A percentile compares a stretch with the other conserved stretches of the same genome.
These are phyloP conservation scores for Alternaria longipes DNA, from an alignment of 2,329 filamentous ascomycete genomes.

Conservation along the genomic window DNA sequence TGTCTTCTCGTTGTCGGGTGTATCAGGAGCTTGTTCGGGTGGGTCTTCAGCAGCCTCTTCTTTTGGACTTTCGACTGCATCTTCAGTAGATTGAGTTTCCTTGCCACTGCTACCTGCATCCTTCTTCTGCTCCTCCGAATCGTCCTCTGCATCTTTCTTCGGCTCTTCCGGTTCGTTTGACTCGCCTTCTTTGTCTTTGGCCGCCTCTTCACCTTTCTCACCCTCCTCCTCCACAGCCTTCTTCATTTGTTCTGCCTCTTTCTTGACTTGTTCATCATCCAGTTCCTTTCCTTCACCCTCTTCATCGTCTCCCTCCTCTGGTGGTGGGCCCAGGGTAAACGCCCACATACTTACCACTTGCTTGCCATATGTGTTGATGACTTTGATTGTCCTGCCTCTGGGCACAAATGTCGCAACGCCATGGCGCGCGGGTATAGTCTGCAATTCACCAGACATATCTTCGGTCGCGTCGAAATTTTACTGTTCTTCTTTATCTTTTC, in stretches of 20 bases:
- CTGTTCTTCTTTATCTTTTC: constrained; percentile 16
- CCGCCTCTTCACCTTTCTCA: constrained; percentile 13
- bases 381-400: constrained; percentile 59
- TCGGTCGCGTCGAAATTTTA: constrained; percentile 23
- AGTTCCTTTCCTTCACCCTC: constrained; percentile 30
- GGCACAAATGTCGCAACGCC: constrained; percentile 62
- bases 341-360: constrained; percentile 62
- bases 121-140: constrained; percentile 3
- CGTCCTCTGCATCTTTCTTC: constrained; percentile 14
- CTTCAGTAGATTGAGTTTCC: constrained; percentile 11
- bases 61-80: constrained; percentile 21
- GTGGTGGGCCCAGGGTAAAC: constrained; percentile 58
- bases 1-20: constrained; percentile 23
- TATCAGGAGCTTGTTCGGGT: constrained; percentile 44
- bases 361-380: constrained; percentile 61
- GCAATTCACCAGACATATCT: constrained; percentile 53
- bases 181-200: constrained; percentile 10
- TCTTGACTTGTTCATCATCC: constrained; percentile 39
- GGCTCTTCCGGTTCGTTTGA: constrained; percentile 1
- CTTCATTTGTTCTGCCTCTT: constrained; percentile 34
- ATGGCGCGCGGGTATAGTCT: constrained; percentile 60
- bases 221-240: constrained; percentile 29
- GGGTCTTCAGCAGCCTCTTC: constrained; percentile 34
- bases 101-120: constrained; percentile 12
- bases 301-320: constrained; percentile 46